Percentiles rank a stretch among this genome's conserved stretches.
Conservation (phyloP, 352 stramenopile genomes). For the Thalassiosira allenii region DNA sequence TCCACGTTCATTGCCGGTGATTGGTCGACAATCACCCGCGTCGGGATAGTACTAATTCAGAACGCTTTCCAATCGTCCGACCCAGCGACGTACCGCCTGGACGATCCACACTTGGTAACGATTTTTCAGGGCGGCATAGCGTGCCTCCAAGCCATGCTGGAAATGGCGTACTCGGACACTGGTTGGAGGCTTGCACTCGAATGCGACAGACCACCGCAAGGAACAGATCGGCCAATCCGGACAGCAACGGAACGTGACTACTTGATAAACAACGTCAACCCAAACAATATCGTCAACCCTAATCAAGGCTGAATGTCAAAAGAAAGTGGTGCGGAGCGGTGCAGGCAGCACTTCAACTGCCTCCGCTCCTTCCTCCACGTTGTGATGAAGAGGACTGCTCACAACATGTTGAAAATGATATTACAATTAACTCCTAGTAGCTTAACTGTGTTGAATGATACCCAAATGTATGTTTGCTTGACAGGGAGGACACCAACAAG, state of each 20-base stretch:
- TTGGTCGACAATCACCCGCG: conserved; percentile 15
- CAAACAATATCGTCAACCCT: too few species aligned
- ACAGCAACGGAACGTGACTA: conserved; percentile 27
- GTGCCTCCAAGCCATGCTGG: background rate
- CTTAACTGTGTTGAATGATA: too few species aligned
- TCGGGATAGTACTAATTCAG: background rate
- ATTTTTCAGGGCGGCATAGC: conserved; percentile 4
- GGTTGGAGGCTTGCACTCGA: conserved; percentile 25
- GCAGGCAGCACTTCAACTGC: too few species aligned
- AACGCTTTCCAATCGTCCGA: conserved; percentile 17
- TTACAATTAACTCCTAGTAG: too few species aligned
- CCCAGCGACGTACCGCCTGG: conserved; percentile 1
- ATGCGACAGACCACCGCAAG: conserved; percentile 1
- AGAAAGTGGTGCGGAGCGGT: too few species aligned
- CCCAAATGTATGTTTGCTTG: too few species aligned
- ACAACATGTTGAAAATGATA: too few species aligned
- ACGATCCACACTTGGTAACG: background rate
- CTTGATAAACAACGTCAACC: conserved; percentile 16
- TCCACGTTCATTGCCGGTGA: conserved; percentile 5
- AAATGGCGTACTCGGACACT: conserved; percentile 14
- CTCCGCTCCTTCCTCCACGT: too few species aligned
- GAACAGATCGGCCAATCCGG: background rate
- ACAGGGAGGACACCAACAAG: too few species aligned
- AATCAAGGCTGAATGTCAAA: too few species aligned
- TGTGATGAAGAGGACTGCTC: too few species aligned